Conservation (phyloP, 108 stramenopile species). For the Skeletonema costatum region DNA sequence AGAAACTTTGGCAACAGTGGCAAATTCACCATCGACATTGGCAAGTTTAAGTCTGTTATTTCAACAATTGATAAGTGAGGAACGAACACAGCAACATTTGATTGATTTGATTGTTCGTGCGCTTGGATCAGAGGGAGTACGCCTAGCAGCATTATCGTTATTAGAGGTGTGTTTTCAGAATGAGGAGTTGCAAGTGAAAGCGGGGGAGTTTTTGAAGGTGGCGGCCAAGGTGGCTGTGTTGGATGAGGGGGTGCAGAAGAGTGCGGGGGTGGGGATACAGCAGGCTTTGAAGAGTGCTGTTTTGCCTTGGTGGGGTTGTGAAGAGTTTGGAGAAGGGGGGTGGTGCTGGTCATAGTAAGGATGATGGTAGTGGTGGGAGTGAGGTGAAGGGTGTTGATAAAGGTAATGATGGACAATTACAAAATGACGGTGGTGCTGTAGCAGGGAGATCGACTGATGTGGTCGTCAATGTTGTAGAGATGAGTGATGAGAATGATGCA, state of each 20-base stretch:
- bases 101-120: constrained; percentile 45
- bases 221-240: constrained; percentile 35
- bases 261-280: constrained; percentile 38
- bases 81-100: constrained; percentile 42
- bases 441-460: no score
- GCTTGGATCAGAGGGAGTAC: constrained; percentile 40
- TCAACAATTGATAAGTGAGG: constrained; percentile 40
- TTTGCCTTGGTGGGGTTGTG: background rate
- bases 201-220: constrained; percentile 51
- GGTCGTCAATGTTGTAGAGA: background rate
- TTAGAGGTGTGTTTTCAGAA: constrained; percentile 45
- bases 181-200: constrained; percentile 32
- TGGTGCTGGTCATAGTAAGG: background rate
- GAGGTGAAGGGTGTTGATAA: background rate
- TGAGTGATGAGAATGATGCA: background rate
- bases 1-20: constrained; percentile 45
- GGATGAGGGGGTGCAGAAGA: constrained; percentile 42
- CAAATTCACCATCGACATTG: constrained; percentile 41
- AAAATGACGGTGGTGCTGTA: background rate
- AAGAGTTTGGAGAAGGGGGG: background rate
- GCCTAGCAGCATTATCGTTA: constrained; percentile 28
- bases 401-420: background rate
- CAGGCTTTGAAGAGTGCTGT: constrained; percentile 33
- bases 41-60: constrained; percentile 29
- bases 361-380: background rate